Base-by-base conservation (phyloP, 2,329 filamentous ascomycete genomes). In the Xylariaceae sp. region DNA sequence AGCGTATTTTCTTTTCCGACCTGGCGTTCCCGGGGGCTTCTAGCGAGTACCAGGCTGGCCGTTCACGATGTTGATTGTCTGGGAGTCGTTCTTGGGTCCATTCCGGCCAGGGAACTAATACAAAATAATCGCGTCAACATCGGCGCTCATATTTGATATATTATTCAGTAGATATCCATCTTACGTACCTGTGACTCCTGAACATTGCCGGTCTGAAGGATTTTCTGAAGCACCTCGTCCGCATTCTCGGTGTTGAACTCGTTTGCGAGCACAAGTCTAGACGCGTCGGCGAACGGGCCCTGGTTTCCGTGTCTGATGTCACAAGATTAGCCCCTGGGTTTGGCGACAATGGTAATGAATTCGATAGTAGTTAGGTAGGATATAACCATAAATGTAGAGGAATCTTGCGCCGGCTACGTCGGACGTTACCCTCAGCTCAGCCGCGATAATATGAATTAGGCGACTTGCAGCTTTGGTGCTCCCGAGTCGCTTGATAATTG, bases 191-290 rank as follows among this genome's bases (percentile, higher is more conserved):
- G 76, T 15, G 75, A 66, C 69, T 84, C 82, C 75, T 94, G 88
- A 57, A 88, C 73, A 13, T 79, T 79, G 18, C 93, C 93, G 73
- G 84, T 84, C 77, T 90, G 82, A 48, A 97, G 78, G 64, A 99
- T 96, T 76, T 85, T 79, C 76, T 84, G 84, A 71, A 97, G 88
- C 60, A 88, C 87, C 0, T 93, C 89, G 6, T 97, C 92, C 23
- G 91, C 87, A 57, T 86, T 80, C 67, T 81, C 77, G 11, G 90
- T 93, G 67, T 90, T 91, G 68, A 99, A 99, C 77, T 97, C 92
- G 66, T 86, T 88, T 71, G 94, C 87, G 3, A 99, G 81, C 51
- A 80, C 80, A 49, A 80, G 76, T 66, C 95, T 89, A 67, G 90
- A 88, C 7, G 92, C 92, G 8, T 78, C 77, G 71, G 97, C 89